phyloP scores from a whole-genome alignment of 73 alveolate genomes.

The Symbiodinium pilosum region DNA sequence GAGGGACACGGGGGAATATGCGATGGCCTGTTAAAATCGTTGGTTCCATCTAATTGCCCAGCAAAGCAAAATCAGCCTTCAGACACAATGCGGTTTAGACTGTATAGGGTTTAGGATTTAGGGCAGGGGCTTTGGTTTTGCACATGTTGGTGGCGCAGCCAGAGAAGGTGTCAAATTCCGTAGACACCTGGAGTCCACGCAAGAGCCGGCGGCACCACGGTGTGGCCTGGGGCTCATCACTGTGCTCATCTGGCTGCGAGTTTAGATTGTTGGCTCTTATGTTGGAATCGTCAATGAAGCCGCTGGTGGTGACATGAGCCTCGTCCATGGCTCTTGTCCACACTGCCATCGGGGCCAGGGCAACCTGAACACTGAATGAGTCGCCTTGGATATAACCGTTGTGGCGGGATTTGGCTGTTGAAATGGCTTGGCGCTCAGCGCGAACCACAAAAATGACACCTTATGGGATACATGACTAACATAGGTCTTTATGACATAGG shows the following conservation, averaged over 20 bases:
- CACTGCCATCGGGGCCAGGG: background rate
- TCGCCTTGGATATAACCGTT: background rate
- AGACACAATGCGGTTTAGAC: too few relatives aligned
- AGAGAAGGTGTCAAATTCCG: background rate
- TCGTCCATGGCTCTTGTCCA: background rate
- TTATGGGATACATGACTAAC: too few relatives aligned
- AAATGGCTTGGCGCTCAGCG: background rate
- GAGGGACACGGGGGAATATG: too few relatives aligned
- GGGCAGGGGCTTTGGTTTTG: background rate
- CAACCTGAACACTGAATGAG: background rate
- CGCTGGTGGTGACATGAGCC: background rate
- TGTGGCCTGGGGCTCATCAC: background rate
- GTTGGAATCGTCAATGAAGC: background rate
- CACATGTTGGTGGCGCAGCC: background rate
- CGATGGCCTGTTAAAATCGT: too few relatives aligned
- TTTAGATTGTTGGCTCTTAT: background rate
- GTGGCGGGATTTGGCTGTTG: background rate
- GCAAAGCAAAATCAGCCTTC: too few relatives aligned
- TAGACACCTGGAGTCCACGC: background rate
- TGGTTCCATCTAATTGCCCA: too few relatives aligned
- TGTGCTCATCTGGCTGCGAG: background rate
- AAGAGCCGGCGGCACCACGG: background rate
- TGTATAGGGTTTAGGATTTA: too few relatives aligned
- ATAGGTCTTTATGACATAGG: too few relatives aligned
- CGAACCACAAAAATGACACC: too few relatives aligned